phyloP scores from a whole-genome alignment of 495 filamentous ascomycete species.

The Trichoderma orchidacearum region DNA sequence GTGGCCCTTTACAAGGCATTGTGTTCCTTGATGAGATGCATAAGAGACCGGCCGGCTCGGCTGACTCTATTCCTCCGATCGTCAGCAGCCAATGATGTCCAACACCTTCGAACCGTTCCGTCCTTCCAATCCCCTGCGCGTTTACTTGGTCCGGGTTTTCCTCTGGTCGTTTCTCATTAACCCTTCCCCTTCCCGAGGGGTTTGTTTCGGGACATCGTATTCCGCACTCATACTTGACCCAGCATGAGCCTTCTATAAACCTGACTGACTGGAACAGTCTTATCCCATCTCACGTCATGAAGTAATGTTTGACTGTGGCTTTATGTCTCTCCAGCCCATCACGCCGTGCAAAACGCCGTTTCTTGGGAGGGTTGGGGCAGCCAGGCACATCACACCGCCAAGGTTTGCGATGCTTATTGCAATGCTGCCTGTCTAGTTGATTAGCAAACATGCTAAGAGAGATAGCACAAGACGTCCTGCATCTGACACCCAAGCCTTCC shows the following conservation, averaged over 20 bases:
- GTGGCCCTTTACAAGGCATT: not conserved
- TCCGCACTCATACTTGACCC: not conserved
- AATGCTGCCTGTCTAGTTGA: not conserved
- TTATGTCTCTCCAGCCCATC: constrained; percentile 1
- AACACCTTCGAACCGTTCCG: not conserved
- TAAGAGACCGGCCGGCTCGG: not conserved
- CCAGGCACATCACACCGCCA: not conserved
- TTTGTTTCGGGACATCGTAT: not conserved
- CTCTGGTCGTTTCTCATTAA: too few species aligned
- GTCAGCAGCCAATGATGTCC: not conserved
- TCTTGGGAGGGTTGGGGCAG: constrained; percentile 1
- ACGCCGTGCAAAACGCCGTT: not conserved
- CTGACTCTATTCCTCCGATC: not conserved
- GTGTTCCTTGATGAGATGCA: not conserved
- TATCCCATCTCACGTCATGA: not conserved
- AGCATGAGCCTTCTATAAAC: not conserved
- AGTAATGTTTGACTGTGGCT: not conserved
- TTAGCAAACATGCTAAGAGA: not conserved
- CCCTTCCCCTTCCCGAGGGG: too few species aligned
- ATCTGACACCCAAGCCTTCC: not conserved
- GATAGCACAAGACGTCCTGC: not conserved
- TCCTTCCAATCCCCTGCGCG: not conserved
- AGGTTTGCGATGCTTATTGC: constrained; percentile 2
- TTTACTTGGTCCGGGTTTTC: not conserved
- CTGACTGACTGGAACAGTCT: not conserved